Evolutionary conservation across 768 basidiomycete genomes (phyloP).

Genomic region (Brasilioporus rufonigricans): DNA sequence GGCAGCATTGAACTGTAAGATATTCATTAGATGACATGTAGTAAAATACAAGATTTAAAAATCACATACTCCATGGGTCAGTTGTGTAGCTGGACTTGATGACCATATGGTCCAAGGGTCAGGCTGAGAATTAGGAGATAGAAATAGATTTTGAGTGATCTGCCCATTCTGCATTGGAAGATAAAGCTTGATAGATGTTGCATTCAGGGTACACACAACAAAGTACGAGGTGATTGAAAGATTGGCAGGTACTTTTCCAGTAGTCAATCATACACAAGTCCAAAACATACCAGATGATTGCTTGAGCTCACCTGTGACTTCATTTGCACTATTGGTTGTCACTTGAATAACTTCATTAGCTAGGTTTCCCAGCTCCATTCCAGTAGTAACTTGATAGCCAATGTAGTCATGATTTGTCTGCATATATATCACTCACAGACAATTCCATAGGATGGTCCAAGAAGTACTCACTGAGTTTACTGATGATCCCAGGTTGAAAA

Average conservation of each 20-base stretch:
- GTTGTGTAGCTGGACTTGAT: neutral
- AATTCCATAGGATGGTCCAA: neutral
- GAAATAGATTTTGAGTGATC: neutral
- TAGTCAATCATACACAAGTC: neutral
- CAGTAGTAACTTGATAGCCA: neutral
- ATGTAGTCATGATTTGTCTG: neutral
- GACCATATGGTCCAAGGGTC: conserved; percentile 6
- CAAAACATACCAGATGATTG: neutral
- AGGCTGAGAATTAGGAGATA: neutral
- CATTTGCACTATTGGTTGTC: neutral
- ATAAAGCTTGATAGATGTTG: neutral
- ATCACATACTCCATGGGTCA: neutral
- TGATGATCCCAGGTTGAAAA: neutral
- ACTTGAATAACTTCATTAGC: neutral
- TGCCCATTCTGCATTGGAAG: neutral
- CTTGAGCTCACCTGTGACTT: neutral
- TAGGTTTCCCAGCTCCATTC: neutral
- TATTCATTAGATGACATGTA: neutral
- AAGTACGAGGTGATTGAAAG: neutral
- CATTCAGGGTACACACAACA: conserved; percentile 5
- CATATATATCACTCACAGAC: neutral
- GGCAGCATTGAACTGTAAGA: neutral
- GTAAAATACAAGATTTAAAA: neutral
- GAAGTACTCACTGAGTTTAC: neutral
- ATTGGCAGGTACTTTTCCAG: neutral